Base-by-base conservation (phyloP, 768 basidiomycete genomes). In the Pholiota microspora region DNA sequence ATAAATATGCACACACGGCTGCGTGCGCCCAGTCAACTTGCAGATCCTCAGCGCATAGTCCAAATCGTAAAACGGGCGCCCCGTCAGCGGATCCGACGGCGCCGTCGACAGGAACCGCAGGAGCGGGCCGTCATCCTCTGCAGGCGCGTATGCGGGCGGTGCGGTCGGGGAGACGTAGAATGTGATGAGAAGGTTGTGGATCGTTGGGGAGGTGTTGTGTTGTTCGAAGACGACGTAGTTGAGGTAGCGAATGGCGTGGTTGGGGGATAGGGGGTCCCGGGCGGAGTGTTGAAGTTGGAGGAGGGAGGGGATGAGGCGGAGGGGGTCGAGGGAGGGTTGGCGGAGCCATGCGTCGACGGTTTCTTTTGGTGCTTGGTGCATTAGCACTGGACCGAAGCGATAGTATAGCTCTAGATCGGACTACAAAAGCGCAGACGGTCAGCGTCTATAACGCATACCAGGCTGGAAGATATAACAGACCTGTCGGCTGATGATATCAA, bases 31-130 rank as follows among this genome's bases (percentile, higher is more conserved):
- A 32, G 88, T 78, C 62, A 84, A 82, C 67, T 92, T 95, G 77
- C 95, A 98, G 40, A 98, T 70, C 15, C 97, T 84, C 53, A 99
- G 68, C 1, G 97, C 97, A 67, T 98, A 99, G 71, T 99, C 97
- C 45, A 99, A 82, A 64, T 98, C 94, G 69, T 94, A 98, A 68
- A 94, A 96, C 2, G 96, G 96, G 65, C 85, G 86, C 5, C 83
- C 84, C 0, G 91, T 92, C 27, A 89, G 68, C 0, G 93, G 88
- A 67, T 98, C 85, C 15, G 83, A 80, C 1, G 94, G 94, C 0
- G 92, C 88, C 1, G 81, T 81, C 15, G 83, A 82, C 23, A 99
- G 80, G 75, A 97, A 98, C 18, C 88, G 86, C 16, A 93, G 74
- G 4, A 94, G 76, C 8, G 86, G 84, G 2, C 81, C 89, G 57